Evolutionary conservation across 1,284 basidiomycete genomes (phyloP), one percentile per base, ranked within the genome.

Genomic region (Papiliotrema laurentii): DNA sequence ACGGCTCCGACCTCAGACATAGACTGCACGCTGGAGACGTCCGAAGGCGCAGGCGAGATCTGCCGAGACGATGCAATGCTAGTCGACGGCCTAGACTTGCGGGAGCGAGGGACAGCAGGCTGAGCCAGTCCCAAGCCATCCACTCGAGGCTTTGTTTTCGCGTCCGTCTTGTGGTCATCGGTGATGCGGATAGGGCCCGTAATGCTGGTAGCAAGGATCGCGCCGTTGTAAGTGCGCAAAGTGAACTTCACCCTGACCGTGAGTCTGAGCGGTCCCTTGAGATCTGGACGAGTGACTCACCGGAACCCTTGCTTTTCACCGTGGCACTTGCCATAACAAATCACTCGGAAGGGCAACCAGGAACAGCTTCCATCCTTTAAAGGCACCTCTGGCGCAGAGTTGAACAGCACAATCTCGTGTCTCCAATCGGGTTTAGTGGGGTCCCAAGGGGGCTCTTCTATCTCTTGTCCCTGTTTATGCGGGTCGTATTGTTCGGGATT

Each of bases 261-360:
- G 14, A 44, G 43, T 24, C 18, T 11, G 14, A 26, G 14, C 27
- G 21, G 9, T n/a, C n/a, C n/a, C n/a, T n/a, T n/a, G n/a, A n/a
- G n/a, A n/a, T n/a, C n/a, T n/a, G n/a, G n/a, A n/a, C n/a, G 16
- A 11, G 13, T 5, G 43, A 66, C 77, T 60, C 47, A 78, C 77
- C 69, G 75, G 75, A 98, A 99, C 1, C 96, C 96, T 41, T 87
- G 79, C 76, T 97, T 97, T 76, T 98, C 96, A 54, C 90, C 85
- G 75, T 99, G 96, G 77, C 98, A 96, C 45, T 96, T 86, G 66
- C 96, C 98, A 73, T 99, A 99, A 75, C 96, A 99, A 6, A 96
- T 97, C 58, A 99, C 91, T 41, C 96, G 83, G 42, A 97, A 85
- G 3, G 96, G 96, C 16, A 99, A 78, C 66, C 64, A 70, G 18